A percentile compares a stretch with the other conserved stretches of the same genome.
Conservation (phyloP, 495 filamentous ascomycete genomes). For the Aspergillus cavernicola region DNA sequence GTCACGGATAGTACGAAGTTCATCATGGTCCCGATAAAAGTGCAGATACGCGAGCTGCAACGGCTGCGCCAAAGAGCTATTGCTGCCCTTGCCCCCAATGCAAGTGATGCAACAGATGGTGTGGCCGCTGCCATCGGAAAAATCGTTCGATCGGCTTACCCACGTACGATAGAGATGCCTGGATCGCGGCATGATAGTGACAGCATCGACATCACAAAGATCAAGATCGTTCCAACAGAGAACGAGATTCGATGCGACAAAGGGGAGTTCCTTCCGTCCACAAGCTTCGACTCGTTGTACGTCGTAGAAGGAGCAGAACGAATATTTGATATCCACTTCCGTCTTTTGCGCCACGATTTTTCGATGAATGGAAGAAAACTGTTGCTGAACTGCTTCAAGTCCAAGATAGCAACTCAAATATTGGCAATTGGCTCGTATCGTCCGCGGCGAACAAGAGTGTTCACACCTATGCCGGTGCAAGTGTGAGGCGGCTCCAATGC, state of each 20-base stretch:
- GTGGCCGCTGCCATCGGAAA: too few relatives aligned
- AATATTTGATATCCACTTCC: slow-evolving; percentile 2
- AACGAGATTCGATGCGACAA: slow-evolving; percentile 3
- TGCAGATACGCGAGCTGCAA: neutral
- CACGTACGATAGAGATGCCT: neutral
- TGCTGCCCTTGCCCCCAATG: neutral
- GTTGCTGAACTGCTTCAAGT: neutral
- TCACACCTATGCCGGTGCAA: neutral
- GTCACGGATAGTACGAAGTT: neutral
- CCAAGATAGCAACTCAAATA: neutral
- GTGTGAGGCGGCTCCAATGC: neutral
- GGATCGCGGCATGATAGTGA: slow-evolving; percentile 1
- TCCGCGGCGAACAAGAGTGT: slow-evolving; percentile 5
- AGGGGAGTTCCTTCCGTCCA: neutral
- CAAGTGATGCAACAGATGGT: neutral
- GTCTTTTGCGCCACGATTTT: slow-evolving; percentile 4
- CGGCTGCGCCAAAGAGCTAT: neutral
- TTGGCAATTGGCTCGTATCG: neutral
- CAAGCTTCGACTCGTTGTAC: neutral
- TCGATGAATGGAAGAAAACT: slow-evolving; percentile 1
- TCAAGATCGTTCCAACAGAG: slow-evolving; percentile 3
- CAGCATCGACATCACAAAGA: neutral
- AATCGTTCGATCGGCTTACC: neutral
- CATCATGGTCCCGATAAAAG: neutral
- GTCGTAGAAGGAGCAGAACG: slow-evolving; percentile 1